A percentile compares a stretch with the other conserved stretches of the same genome.
phyloP scores from a whole-genome alignment of 805 yeast species.

The Yarrowia sp. region DNA sequence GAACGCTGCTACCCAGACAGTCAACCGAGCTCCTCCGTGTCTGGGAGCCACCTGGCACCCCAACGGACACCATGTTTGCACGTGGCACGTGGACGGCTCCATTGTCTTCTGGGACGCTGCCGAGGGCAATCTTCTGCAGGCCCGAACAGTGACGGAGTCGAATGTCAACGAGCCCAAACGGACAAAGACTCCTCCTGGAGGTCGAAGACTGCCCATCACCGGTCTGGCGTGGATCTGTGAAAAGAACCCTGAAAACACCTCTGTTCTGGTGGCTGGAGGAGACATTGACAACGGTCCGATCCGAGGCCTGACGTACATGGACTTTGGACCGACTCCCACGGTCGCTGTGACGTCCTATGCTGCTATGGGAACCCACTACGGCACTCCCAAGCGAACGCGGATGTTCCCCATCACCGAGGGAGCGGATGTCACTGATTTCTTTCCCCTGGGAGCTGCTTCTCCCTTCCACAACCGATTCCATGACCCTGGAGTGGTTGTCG shows the following conservation, averaged over 20 bases:
- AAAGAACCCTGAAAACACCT: constrained; percentile 79
- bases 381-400: constrained; percentile 62
- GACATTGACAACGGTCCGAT: constrained; percentile 55
- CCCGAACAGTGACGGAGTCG: constrained; percentile 72
- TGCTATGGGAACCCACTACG: constrained; percentile 79
- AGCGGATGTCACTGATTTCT: constrained; percentile 55
- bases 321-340: constrained; percentile 77
- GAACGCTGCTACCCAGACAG: constrained; percentile 43
- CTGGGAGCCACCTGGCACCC: constrained; percentile 83
- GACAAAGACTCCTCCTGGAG: constrained; percentile 39
- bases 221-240: constrained; percentile 80
- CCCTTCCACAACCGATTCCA: constrained; percentile 85
- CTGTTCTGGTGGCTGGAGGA: constrained; percentile 74
- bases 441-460: constrained; percentile 64
- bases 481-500: constrained; percentile 70
- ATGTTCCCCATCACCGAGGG: constrained; percentile 61
- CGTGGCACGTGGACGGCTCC: constrained; percentile 82
- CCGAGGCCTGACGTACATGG: constrained; percentile 62
- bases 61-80: constrained; percentile 82
- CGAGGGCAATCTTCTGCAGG: constrained; percentile 74
- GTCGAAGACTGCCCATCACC: constrained; percentile 52
- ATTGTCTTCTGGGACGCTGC: constrained; percentile 92
- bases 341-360: constrained; percentile 83
- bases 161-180: constrained; percentile 63
- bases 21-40: constrained; percentile 53